Evolutionary conservation across 805 yeast genomes (phyloP).

Genomic region (Torulaspora delbrueckii): DNA sequence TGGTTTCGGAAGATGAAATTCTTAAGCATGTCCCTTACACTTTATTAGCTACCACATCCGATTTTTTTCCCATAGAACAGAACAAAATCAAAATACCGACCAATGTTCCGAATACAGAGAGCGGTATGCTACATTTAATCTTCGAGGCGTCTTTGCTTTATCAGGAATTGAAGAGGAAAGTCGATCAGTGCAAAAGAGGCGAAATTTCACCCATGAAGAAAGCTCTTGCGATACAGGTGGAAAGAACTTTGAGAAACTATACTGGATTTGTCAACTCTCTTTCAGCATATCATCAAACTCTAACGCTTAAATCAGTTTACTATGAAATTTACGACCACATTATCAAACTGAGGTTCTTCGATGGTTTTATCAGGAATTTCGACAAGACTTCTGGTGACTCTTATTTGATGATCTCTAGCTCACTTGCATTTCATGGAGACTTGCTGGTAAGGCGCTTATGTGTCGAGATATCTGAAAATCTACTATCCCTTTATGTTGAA

Average conservation of each 20-base stretch:
- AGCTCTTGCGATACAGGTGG: conserved; percentile 52
- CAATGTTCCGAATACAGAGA: conserved; percentile 49
- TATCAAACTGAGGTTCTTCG: conserved; percentile 53
- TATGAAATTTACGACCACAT: conserved; percentile 47
- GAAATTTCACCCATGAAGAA: conserved; percentile 51
- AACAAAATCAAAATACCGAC: conserved; percentile 44
- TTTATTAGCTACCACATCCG: conserved; percentile 58
- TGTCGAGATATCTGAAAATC: conserved; percentile 39
- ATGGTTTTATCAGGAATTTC: conserved; percentile 39
- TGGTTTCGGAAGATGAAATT: conserved; percentile 40
- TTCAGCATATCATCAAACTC: conserved; percentile 36
- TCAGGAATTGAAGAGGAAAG: conserved; percentile 38
- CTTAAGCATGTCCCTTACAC: conserved; percentile 48
- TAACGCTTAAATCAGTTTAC: conserved; percentile 31
- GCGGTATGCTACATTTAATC: conserved; percentile 50
- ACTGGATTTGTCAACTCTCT: conserved; percentile 41
- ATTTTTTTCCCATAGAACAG: conserved; percentile 44
- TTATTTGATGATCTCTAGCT: conserved; percentile 49
- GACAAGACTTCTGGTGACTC: conserved; percentile 41
- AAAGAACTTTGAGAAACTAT: conserved; percentile 41
- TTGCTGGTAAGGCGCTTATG: conserved; percentile 43
- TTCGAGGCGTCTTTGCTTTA: conserved; percentile 72
- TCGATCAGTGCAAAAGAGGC: conserved; percentile 29
- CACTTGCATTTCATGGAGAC: conserved; percentile 62
- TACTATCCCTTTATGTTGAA: conserved; percentile 56